Base-by-base conservation (phyloP, 768 basidiomycete genomes). In the Baorangia bicolor region DNA sequence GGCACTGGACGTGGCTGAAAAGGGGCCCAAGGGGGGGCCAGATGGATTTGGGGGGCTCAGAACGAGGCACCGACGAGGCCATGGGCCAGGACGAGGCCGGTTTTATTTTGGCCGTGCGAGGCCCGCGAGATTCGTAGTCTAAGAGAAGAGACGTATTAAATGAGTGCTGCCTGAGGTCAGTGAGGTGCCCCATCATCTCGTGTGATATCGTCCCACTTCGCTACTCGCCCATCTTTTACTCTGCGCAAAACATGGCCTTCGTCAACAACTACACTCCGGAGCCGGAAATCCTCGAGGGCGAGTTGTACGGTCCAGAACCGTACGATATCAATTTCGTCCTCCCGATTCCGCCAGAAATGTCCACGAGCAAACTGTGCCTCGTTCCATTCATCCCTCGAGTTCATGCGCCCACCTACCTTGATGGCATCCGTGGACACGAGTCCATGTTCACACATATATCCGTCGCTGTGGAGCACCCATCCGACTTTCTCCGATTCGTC, bases 311-410 rank as follows among this genome's bases (percentile, higher is more conserved):
- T 2, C 65, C 64, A 4, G 66, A 71, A 20, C 68, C 68, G 12
- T 66, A 68, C 8, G 64, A 74, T 33, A n/a, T 65, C 35, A 65
- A 67, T 43, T 69, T 61, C 18, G 34, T 57, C 37, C 41, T 65
- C 34, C 56, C 55, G 2, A 28, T 54, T 12, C 61, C 60, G 13
- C 49, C 55, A 5, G 52, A 51, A 2, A 25, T 69, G 6, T 58
- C 55, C 9, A 63, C 59, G 2, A 20, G 55, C 21, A 64, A 61
- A 33, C 12, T 66, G 20, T 58, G 48, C 25, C 64, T 69, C 46
- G 49, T 60, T 38, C 61, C 62, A 3, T 69, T 66, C 46, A 38
- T 66, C 16, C 69, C 66, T 41, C 55, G 61, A 0, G 34, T 59
- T 30, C 67, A 69, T 45, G 59, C 60, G 10, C 21, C 45, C 12